Evolutionary conservation across 768 basidiomycete genomes (phyloP), one percentile per base, ranked within the genome.

Genomic region (Aureoboletus auriporus): DNA sequence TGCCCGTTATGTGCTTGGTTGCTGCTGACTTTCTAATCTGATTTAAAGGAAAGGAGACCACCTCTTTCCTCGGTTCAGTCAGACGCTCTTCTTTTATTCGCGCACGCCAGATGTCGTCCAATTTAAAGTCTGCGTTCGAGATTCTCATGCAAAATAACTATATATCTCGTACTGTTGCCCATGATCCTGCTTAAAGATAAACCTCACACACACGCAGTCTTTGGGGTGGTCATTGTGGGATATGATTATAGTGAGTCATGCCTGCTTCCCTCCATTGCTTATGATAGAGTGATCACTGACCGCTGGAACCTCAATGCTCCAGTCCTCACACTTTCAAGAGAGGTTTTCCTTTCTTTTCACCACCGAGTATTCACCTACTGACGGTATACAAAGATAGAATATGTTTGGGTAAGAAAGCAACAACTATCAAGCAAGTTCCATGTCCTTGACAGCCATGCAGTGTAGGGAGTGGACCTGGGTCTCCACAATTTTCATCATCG

Each of bases 401-500:
- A 55, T 39, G 30, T 58, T 17, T 59, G 57, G 57, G 57, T 58
- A 1, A 34, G 55, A 33, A 23, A 39, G 6, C 17, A 44, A 6
- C 9, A 14, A 13, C 12, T 7, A 29, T 14, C 1, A 8, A 14
- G n/a, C 16, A 7, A 2, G 5, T 4, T n/a, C 10, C 0, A 2
- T 7, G 12, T n/a, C 8, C 1, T 14, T 48, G 8, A 48, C 8
- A 9, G 8, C 14, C 6, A 0, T 4, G 5, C 16, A 56, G 55
- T 1, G n/a, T 8, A 44, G 23, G 26, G n/a, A 20, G 0, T 56
- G 55, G 55, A 44, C 55, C 38, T 42, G 29, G 38, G 49, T 61
- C 10, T 61, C 58, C 5, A 33, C 39, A 1, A 1, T 61, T 1
- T 59, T 61, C 29, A 8, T 58, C 10, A 1, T 61, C 1, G 58